phyloP scores from a whole-genome alignment of 352 stramenopile genomes.

The Phytophthora parvispora region DNA sequence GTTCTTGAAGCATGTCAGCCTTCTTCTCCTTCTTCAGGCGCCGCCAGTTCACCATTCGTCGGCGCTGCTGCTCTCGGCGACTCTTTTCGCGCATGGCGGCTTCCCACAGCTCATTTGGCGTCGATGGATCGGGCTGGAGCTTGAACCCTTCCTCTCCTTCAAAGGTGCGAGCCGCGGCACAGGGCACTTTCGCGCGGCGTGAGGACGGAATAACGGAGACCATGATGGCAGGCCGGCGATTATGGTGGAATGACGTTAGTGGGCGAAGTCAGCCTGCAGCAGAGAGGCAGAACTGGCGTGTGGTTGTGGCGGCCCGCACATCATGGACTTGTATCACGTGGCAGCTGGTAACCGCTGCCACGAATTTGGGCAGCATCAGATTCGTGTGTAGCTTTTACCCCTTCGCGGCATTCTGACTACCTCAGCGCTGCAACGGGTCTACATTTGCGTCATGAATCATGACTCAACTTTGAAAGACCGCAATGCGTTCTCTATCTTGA shows the following conservation, averaged over 20 bases:
- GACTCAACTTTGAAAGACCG: conserved; percentile 47
- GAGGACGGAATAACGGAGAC: background rate
- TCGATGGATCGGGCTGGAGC: background rate
- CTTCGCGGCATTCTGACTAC: too few relatives aligned
- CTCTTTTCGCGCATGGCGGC: conserved; percentile 19
- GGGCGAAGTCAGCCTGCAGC: too few relatives aligned
- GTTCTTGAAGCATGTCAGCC: background rate
- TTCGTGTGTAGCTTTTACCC: too few relatives aligned
- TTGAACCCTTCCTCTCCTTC: background rate
- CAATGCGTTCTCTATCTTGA: conserved; percentile 10
- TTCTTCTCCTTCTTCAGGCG: background rate
- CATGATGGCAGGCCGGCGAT: background rate
- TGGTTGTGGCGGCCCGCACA: too few relatives aligned
- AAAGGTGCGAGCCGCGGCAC: background rate
- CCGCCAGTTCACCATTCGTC: background rate
- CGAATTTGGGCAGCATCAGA: too few relatives aligned
- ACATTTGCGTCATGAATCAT: conserved; percentile 29
- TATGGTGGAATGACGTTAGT: too few relatives aligned
- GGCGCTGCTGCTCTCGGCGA: background rate
- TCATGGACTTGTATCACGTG: too few relatives aligned
- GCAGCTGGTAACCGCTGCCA: too few relatives aligned
- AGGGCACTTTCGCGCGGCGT: background rate
- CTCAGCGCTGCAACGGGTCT: too few relatives aligned
- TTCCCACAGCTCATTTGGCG: background rate
- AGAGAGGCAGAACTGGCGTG: too few relatives aligned